Evolutionary conservation across 2,329 filamentous ascomycete genomes (phyloP), one percentile per base, ranked within the genome.

Genomic region (Venturia asperata): DNA sequence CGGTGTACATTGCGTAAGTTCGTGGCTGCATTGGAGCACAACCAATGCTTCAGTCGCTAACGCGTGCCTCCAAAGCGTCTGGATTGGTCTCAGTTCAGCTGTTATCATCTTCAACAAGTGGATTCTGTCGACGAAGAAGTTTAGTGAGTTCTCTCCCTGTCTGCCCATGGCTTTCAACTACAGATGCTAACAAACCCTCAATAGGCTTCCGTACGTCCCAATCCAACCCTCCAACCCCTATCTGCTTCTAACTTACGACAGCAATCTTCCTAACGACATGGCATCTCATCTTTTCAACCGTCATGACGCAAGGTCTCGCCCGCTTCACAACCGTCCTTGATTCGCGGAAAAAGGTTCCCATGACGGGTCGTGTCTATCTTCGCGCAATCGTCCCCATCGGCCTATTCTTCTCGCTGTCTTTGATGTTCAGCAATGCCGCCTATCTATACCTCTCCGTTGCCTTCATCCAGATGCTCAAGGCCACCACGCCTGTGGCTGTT

Each of bases 61-160:
- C 61, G 42, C 37, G 21, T 52, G 24, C 52, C 62, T 43, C 63
- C 77, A 37, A 34, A 96, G 92, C 72, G 82, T 87, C 71, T 99
- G 94, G 94, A 97, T 99, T 74, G 81, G 87, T 67, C 83, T 97
- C 76, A 96, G 91, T 74, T 96, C 92, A 55, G 91, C 89, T 72
- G 92, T 97, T 74, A 99, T 99, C 76, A 83, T 99, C 68, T 97
- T 97, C 88, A 97, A 99, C 87, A 99, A 99, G 85, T 96, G 91
- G 86, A 91, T 99, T 73, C 84, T 97, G 68, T 87, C 93, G 73
- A 92, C 88, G 47, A 83, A 88, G 68, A 84, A 90, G 68, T 97
- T 97, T 82, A 85, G 88, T 91, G 83, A 82, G 87, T 76, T 69
- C 37, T 52, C 37, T 52, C 34, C 19, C 19, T 42, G 15, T 49